phyloP scores from a whole-genome alignment of 2,329 filamentous ascomycete genomes.

The Thielaviopsis populi region DNA sequence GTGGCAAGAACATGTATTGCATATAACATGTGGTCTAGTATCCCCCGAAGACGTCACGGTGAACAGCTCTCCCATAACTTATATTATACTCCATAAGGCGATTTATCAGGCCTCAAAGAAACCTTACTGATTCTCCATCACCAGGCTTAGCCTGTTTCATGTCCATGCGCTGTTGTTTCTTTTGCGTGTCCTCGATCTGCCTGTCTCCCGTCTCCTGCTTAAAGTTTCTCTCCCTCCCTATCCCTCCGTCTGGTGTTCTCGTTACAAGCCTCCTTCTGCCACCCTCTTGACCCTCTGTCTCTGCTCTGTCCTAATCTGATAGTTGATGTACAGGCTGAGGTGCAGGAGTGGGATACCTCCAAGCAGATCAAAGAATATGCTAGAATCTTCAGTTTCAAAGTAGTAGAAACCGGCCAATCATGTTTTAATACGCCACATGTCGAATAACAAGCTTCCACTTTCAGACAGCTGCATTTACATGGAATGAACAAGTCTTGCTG shows the following conservation, averaged over 20 bases:
- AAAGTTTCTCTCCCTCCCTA: background rate
- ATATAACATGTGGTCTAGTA: background rate
- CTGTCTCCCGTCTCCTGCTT: background rate
- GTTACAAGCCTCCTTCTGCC: background rate
- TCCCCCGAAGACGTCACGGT: background rate
- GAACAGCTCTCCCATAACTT: background rate
- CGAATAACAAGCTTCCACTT: background rate
- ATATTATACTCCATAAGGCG: background rate
- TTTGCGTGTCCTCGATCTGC: background rate
- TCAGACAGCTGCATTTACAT: background rate
- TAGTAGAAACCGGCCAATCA: background rate
- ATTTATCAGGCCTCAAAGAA: background rate
- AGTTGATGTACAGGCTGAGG: background rate
- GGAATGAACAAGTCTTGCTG: background rate
- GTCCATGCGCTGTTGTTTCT: background rate
- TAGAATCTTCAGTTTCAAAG: background rate
- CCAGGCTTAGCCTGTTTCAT: background rate
- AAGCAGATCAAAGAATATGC: background rate
- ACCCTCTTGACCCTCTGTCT: background rate
- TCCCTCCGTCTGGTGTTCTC: background rate
- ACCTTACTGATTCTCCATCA: background rate
- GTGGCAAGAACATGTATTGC: background rate
- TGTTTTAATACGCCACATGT: background rate
- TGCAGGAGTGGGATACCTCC: background rate
- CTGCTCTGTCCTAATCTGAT: background rate